These are phyloP conservation scores for Porcisia deanei DNA, from an alignment of 208 protist species.

Conservation along the genomic window DNA sequence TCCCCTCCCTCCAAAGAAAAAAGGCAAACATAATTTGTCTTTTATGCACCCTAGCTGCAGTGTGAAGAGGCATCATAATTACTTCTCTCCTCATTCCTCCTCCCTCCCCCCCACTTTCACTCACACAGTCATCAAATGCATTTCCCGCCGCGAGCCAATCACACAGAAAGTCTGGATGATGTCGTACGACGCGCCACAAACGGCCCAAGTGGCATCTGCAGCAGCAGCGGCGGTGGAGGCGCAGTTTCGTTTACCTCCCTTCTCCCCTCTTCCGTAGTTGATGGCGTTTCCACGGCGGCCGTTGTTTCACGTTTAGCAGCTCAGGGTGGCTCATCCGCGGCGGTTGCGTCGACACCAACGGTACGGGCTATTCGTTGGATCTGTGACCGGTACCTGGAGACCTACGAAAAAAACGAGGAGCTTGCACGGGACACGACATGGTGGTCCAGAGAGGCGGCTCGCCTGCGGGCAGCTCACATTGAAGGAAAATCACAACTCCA, in stretches of 20 bases:
- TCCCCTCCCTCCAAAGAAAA: not conserved
- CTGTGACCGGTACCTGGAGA: conserved; percentile 22
- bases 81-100: conserved; percentile 12
- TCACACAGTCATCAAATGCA: conserved; percentile 9
- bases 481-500: not conserved
- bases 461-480: conserved; percentile 6
- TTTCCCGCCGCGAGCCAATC: not conserved
- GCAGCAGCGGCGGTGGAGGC: not conserved
- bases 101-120: not conserved
- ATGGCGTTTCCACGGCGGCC: not conserved
- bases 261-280: conserved; percentile 1
- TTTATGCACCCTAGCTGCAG: not conserved
- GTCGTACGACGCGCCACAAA: conserved; percentile 14
- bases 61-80: conserved; percentile 8
- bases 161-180: conserved; percentile 19
- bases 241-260: not conserved
- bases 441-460: conserved; percentile 15
- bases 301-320: conserved; percentile 11
- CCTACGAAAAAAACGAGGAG: conserved; percentile 15
- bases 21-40: not conserved
- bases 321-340: not conserved
- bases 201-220: not conserved
- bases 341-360: conserved; percentile 12
- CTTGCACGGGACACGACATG: conserved; percentile 24
- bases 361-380: conserved; percentile 16